phyloP scores from a whole-genome alignment of 1,284 basidiomycete species.

The Trametes pubescens region DNA sequence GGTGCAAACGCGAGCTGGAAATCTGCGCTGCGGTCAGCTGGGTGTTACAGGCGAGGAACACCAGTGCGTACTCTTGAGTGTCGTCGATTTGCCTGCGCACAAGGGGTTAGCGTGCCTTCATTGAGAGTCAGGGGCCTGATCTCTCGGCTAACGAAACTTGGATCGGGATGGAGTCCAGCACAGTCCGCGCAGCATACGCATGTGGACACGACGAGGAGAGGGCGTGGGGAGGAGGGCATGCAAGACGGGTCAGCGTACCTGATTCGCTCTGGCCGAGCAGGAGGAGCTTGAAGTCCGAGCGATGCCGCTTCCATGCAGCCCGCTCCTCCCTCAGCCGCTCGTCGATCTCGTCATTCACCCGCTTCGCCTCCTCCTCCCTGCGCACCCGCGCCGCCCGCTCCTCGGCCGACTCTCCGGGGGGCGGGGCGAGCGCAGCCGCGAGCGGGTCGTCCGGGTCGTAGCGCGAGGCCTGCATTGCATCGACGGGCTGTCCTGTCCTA shows the following conservation, averaged over 20 bases:
- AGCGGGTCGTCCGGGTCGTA: slow-evolving; percentile 40
- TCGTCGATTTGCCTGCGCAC: slow-evolving; percentile 42
- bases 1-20: slow-evolving; percentile 61
- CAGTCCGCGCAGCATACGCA: background rate
- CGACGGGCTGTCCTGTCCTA: no score
- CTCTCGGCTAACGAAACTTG: no score
- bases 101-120: no score
- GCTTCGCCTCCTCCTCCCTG: slow-evolving; percentile 59
- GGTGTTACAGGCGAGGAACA: background rate
- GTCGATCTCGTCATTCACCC: slow-evolving; percentile 64
- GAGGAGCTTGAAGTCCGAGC: slow-evolving; percentile 58
- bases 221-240: background rate
- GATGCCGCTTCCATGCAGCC: slow-evolving; percentile 52
- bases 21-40: slow-evolving; percentile 40
- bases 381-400: slow-evolving; percentile 47
- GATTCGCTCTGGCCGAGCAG: slow-evolving; percentile 71
- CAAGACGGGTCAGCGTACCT: background rate
- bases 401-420: slow-evolving; percentile 37
- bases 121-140: no score
- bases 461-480: slow-evolving; percentile 28
- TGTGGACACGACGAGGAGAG: background rate
- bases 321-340: slow-evolving; percentile 59
- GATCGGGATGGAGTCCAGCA: background rate
- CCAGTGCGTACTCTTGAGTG: slow-evolving; percentile 39
- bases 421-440: slow-evolving; percentile 38